Evolutionary conservation across 2,329 filamentous ascomycete genomes (phyloP), one percentile per base, ranked within the genome.

Genomic region (Aspergillus texensis): DNA sequence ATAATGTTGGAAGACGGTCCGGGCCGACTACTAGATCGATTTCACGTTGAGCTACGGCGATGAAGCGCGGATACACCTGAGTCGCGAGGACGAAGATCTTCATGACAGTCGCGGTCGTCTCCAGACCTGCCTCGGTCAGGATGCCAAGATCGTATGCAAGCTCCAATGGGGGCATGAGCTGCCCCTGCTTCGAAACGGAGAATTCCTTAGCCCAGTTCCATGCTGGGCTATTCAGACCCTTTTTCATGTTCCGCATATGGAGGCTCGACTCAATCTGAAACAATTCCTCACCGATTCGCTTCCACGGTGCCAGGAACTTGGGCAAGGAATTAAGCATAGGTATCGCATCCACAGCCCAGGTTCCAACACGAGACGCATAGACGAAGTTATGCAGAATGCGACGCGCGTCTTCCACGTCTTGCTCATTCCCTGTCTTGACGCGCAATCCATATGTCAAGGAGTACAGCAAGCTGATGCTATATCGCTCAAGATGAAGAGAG

Each of bases 401-500:
- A 12, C 75, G 75, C 34, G 84, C 82, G 12, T 83, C 79, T 48
- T 78, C 69, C 6, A 83, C 77, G 41, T 82, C 74, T 21, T 82
- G 67, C 4, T 81, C 81, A 60, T 84, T 79, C 58, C 67, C 68
- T 11, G 65, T 66, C 2, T 62, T 58, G 6, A 85, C 80, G 2
- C 83, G 80, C 53, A 81, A 79, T 0, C 84, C 83, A 65, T 85
- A 86, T 4, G 82, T 77, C 9, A 85, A 79, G 6, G 79, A 81
- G 66, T 83, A 83, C 1, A 84, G 79, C 16, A 85, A 76, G 65
- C 81, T 84, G 1, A 79, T 77, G 0, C 81, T 82, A 66, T 82
- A 85, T 0, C 82, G 76, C 67, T 84, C 81, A 32, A 84, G 76
- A 26, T 79, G 75, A 57, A 79, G 78, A 65, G 81, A 79, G 74